A percentile compares a stretch with the other conserved stretches of the same genome.
Conservation (phyloP, 192 early-diverging fungal species). For the Coemansia sp. region DNA sequence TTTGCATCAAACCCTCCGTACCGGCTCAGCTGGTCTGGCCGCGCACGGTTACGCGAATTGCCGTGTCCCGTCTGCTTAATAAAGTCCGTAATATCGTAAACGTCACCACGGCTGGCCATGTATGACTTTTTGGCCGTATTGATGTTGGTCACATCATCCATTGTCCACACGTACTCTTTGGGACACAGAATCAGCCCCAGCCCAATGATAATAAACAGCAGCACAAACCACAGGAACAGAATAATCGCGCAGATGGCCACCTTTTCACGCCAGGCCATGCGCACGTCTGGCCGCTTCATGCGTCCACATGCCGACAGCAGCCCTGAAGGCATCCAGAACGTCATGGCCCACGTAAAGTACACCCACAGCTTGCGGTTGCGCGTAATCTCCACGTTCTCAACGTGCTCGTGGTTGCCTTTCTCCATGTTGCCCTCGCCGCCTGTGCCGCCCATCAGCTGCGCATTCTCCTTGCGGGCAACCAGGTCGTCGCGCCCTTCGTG, state of each 20-base stretch:
- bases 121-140: conserved; percentile 52
- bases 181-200: conserved; percentile 74
- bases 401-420: conserved; percentile 32
- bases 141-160: conserved; percentile 63
- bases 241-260: conserved; percentile 85
- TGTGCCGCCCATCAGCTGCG: conserved; percentile 28
- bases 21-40: conserved; percentile 46
- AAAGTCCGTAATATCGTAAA: conserved; percentile 68
- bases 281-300: conserved; percentile 88
- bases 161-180: conserved; percentile 67
- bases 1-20: conserved; percentile 56
- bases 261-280: conserved; percentile 97
- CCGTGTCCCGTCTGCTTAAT: conserved; percentile 57
- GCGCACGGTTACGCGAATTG: conserved; percentile 21
- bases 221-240: conserved; percentile 69
- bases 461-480: conserved; percentile 11
- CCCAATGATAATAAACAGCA: conserved; percentile 88
- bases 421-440: conserved; percentile 50
- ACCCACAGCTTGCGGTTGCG: conserved; percentile 33
- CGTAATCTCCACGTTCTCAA: conserved; percentile 43
- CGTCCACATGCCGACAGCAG: conserved; percentile 49
- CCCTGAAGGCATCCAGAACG: conserved; percentile 46
- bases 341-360: conserved; percentile 38
- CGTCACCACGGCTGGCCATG: conserved; percentile 69
- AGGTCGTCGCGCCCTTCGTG: conserved; percentile 27